Base-by-base conservation (phyloP, 495 filamentous ascomycete genomes). In the Aspergillus heteromorphus region DNA sequence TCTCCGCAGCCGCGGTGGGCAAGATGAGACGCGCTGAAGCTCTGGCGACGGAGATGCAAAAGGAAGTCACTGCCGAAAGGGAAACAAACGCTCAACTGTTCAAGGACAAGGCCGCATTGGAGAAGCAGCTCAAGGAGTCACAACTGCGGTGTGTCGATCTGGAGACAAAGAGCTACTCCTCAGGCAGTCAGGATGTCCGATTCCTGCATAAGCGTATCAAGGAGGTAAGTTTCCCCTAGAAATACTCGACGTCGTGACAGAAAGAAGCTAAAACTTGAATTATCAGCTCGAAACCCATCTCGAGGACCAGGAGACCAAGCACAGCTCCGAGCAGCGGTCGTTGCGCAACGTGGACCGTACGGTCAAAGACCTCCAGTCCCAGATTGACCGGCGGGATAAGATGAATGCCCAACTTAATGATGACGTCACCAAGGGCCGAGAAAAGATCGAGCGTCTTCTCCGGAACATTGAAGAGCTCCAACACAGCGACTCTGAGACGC, bases 1-100 rank as follows among this genome's bases (percentile, higher is more conserved):
- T 97, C 23, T 91, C 91, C 17, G 80, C 87, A 3, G 93, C 93
- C 2, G 93, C 93, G 0, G 87, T 97, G 42, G 92, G 91, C 64
- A 97, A 97, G 76, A 98, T 98, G 93, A 81, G 93, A n/a, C 85
- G 92, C 11, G 91, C 95, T 0, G 93, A 98, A 64, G 89, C 90
- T 34, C 74, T 98, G 14, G 84, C 84, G 1, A 82, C 83, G 16
- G 95, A 98, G 71, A 86, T 93, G 54, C 92, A 97, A 66, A 95
- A 95, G 71, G 93, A 98, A 63, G 88, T 97, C 41, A 86, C 85
- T n/a, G 84, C 82, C 13, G 93, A 97, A 66, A 82, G 93, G 16
- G 95, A 98, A 60, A 78, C 79, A 40, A 92, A 86, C 60, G 85
- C 85, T 13, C 83, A 86, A 54, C 79, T 98, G 42, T 87, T 93